Base-by-base conservation (phyloP, 2,329 filamentous ascomycete species). In the Helotiales sp. region DNA sequence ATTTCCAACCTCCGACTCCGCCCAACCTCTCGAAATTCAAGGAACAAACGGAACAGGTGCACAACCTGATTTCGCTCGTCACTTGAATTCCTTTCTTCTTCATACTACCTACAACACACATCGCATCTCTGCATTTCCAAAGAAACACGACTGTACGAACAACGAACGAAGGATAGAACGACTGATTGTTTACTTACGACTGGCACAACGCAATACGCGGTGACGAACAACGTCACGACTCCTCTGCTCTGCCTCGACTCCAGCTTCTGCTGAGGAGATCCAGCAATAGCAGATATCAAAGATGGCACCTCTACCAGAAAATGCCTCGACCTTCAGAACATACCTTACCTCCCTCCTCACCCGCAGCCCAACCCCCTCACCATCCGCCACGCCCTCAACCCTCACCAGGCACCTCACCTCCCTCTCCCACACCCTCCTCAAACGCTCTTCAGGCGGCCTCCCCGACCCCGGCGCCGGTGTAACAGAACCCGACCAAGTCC, bases 401-500 rank as follows among this genome's bases (percentile, higher is more conserved):
- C 32, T 52, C 52, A 63, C 62, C 28, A 43, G 59, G 30, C 26
- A 13, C 30, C 60, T 67, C 59, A 66, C 64, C 15, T 49, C 60
- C 22, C 50, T 60, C 49, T 64, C 69, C 32, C 15, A 6, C 47
- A 40, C 63, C 22, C 13, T 13, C 34, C 62, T 73, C 61, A 45
- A 61, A 15, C 67, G 65, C 6, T 65, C 64, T 10, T 47, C 61
- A 24, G 49, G 50, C 26, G 52, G 58, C 37, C 62, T 73, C 52
- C 61, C 63, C 1, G 76, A 86, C 71, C 82, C 85, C 0, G 75
- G 77, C 10, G 66, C 70, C 2, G 88, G 87, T 65, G 80, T 84
- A 13, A 82, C 87, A n/a, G 79, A 82, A 66, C 86, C 86, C 1
- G 78, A 83, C 45, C 74, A 85, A 65, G 85, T 78, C 47, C 73